Conservation (phyloP, 768 basidiomycete genomes). For the Lactarius hengduanensis region DNA sequence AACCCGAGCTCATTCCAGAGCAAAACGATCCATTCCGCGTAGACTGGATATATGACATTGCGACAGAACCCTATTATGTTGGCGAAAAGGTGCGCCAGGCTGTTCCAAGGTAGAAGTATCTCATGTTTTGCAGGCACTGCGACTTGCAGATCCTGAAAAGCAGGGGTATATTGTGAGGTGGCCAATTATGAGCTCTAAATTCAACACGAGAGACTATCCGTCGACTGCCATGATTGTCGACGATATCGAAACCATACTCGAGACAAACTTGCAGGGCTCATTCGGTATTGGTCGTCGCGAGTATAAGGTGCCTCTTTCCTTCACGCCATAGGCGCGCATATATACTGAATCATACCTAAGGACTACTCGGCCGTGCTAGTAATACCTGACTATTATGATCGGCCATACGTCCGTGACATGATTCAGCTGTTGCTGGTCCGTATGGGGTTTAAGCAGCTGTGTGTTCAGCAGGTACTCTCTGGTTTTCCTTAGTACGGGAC, state of each 20-base stretch:
- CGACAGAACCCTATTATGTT: conserved; percentile 53
- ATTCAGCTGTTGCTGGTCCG: conserved; percentile 66
- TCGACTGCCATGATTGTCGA: conserved; percentile 68
- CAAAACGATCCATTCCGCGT: conserved; percentile 78
- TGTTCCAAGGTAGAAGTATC: background rate
- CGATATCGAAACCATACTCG: conserved; percentile 74
- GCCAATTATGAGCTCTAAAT: conserved; percentile 78
- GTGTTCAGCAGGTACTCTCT: conserved; percentile 76
- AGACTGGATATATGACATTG: conserved; percentile 72
- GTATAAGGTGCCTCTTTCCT: conserved; percentile 52
- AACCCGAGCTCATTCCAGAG: conserved; percentile 82
- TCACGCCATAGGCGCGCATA: conserved; percentile 4
- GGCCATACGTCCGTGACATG: conserved; percentile 77
- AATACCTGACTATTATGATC: conserved; percentile 89
- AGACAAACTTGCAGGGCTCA: conserved; percentile 57
- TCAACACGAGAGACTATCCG: conserved; percentile 78
- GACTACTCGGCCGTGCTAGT: conserved; percentile 85
- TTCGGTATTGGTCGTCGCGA: conserved; percentile 52
- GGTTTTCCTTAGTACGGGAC: conserved; percentile 4
- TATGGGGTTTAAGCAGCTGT: conserved; percentile 92
- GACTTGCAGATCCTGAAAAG: conserved; percentile 62
- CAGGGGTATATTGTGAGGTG: conserved; percentile 74
- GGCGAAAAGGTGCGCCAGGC: conserved; percentile 61
- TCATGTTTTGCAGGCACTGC: conserved; percentile 52
- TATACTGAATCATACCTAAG: conserved; percentile 41